Conservation (phyloP, 129 eudicot genomes). For the Kitagawia praeruptora region DNA sequence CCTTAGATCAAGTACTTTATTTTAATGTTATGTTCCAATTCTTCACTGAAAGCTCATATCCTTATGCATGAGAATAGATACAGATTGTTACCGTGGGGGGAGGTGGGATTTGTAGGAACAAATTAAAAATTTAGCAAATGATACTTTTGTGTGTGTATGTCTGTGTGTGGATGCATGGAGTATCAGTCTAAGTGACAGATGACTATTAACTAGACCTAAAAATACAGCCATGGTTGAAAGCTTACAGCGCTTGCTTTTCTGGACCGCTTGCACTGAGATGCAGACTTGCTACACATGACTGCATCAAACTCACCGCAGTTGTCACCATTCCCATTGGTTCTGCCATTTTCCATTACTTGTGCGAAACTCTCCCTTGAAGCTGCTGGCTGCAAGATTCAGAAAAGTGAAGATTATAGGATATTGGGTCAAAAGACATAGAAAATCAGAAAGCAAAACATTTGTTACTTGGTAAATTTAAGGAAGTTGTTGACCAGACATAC, state of each 20-base stretch:
- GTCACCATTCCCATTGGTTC: constrained; percentile 26
- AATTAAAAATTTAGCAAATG: neutral
- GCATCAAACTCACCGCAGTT: constrained; percentile 31
- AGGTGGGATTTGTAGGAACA: neutral
- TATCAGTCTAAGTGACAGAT: neutral
- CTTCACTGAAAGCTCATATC: no score
- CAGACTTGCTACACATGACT: constrained; percentile 50
- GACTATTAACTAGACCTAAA: neutral
- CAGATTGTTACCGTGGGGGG: no score
- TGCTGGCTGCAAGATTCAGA: constrained; percentile 52
- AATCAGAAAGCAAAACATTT: neutral
- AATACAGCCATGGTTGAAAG: neutral
- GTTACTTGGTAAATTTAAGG: neutral
- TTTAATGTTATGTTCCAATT: neutral
- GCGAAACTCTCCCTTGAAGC: constrained; percentile 85
- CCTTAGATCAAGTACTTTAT: neutral
- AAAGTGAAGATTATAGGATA: neutral
- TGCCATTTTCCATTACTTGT: constrained; percentile 42
- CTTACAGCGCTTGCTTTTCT: constrained; percentile 93
- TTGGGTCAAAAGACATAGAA: neutral
- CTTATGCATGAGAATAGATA: neutral
- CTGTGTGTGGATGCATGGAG: neutral
- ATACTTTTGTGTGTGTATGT: neutral
- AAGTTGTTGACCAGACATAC: constrained; percentile 24
- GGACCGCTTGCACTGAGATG: constrained; percentile 52